These are phyloP conservation scores for Periconia macrospinosa DNA, from an alignment of 2,329 filamentous ascomycete species.

Conservation along the genomic window DNA sequence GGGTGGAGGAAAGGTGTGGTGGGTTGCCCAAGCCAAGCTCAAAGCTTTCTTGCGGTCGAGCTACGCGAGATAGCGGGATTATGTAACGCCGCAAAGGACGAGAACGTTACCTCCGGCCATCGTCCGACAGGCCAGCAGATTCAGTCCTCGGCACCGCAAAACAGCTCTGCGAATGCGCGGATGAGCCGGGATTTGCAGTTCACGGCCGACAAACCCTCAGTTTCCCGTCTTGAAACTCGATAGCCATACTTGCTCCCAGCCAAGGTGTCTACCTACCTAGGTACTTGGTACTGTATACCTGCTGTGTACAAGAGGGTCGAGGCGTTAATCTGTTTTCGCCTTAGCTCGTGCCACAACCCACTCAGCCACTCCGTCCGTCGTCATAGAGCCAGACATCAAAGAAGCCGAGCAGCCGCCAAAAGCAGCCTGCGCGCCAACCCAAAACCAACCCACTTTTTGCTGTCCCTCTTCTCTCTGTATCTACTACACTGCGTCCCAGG, in stretches of 20 bases:
- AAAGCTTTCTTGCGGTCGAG: neutral
- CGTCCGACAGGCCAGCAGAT: neutral
- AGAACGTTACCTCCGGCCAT: neutral
- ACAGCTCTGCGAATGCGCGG: neutral
- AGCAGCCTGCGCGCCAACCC: slow-evolving; percentile 3
- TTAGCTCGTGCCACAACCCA: slow-evolving; percentile 16
- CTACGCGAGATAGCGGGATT: neutral
- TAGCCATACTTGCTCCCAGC: too few species aligned
- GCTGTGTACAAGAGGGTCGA: neutral
- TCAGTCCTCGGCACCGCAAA: neutral
- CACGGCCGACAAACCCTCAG: neutral
- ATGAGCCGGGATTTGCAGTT: neutral
- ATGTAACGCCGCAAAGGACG: neutral
- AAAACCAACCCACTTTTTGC: slow-evolving; percentile 8
- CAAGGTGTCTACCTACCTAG: too few species aligned
- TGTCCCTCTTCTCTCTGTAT: slow-evolving; percentile 4
- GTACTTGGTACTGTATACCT: too few species aligned
- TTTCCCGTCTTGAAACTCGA: neutral
- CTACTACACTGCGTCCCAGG: slow-evolving; percentile 2
- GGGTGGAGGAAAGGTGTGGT: neutral
- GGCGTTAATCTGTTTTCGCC: neutral
- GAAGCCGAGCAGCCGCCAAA: slow-evolving; percentile 13
- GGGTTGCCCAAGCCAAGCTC: neutral
- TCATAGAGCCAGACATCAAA: slow-evolving; percentile 25
- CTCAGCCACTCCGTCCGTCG: slow-evolving; percentile 29